Base-by-base conservation (phyloP, 2,329 filamentous ascomycete genomes). In the Colletotrichum karsti region DNA sequence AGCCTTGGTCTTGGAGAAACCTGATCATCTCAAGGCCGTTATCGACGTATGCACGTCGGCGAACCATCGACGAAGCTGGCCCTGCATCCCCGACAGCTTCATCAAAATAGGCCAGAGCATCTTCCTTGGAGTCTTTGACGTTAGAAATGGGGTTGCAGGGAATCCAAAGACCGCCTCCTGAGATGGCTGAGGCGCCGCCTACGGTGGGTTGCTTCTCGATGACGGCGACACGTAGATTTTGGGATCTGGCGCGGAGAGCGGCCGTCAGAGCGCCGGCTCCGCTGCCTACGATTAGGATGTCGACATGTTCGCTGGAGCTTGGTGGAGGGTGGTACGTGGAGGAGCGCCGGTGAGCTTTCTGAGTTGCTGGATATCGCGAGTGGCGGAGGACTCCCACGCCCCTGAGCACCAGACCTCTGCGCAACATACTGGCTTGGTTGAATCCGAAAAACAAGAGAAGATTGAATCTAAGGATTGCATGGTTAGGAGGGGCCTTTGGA, bases 171-270 rank as follows among this genome's bases (percentile, higher is more conserved):
- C 72, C 74, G 18, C 76, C 75, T 18, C 78, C 78, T 2, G 78
- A 80, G 48, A 74, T 78, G n/a, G 73, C 73, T 9, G 78, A 73
- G 1, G 78, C 75, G 18, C 79, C 79, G 10, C 78, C 79, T 35
- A 79, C 66, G 24, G 72, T 74, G 33, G 69, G 46, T 7, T 69
- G 69, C 65, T 80, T 80, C 60, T 81, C 79, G 44, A 77, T 70
- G 7, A 81, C 69, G 2, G 79, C 69, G 6, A 73, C 59, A 22
- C 53, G 56, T 18, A 75, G 70, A 20, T 74, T 72, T 15, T 71
- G 70, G 12, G 63, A 65, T 39, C 71, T 53, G 39, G 74, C 71
- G 3, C 75, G 71, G 22, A 79, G 69, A 3, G 77, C 76, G 3
- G 78, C 76, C 5, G 73, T 74, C 18, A 80, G 72, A 3, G 71